Base-by-base conservation (phyloP, 768 basidiomycete species). In the Symmetrospora coprosmae region DNA sequence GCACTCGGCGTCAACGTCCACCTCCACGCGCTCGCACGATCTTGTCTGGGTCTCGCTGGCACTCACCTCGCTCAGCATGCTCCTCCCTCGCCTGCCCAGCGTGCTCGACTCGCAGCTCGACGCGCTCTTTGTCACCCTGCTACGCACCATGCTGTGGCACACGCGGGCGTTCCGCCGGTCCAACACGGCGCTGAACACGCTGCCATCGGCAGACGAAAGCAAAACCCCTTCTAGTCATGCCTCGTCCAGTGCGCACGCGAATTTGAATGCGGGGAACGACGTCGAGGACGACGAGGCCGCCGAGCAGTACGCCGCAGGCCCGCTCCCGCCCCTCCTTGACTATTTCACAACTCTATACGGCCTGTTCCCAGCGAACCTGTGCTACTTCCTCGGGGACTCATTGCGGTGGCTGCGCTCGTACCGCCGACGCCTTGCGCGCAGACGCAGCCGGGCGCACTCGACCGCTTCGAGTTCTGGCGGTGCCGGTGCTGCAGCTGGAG, bases 61-160 rank as follows among this genome's bases (percentile, higher is more conserved):
- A 13, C 23, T 58, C 7, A 43, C 39, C 23, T 27, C 41, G 2
- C 55, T 58, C 30, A 58, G 31, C 43, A 58, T 58, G 55, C 55
- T 58, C n/a, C 14, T 58, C 28, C 55, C 55, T 7, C 55, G 43
- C n/a, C 14, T 58, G 6, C 43, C 55, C 11, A 58, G 41, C 16
- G 46, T 39, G 41, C 19, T 58, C 23, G 55, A 58, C n/a, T 31
- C 30, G 41, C 41, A 43, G n/a, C 55, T 58, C 14, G 55, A 58
- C 31, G 27, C 28, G 5, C 43, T 58, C 23, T 58, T 58, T 16
- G 27, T 58, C 31, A 38, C 37, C 13, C 28, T 58, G 2, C 14
- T 43, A 9, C 55, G 43, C 27, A 30, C 28, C n/a, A 21, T 58
- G 23, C 40, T 58, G 9, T 58, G 55, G 55, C 46, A 58, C 21